Evolutionary conservation across 192 early-diverging fungal genomes (phyloP), one percentile per base, ranked within the genome.

Genomic region (Lunasporangiospora selenospora): DNA sequence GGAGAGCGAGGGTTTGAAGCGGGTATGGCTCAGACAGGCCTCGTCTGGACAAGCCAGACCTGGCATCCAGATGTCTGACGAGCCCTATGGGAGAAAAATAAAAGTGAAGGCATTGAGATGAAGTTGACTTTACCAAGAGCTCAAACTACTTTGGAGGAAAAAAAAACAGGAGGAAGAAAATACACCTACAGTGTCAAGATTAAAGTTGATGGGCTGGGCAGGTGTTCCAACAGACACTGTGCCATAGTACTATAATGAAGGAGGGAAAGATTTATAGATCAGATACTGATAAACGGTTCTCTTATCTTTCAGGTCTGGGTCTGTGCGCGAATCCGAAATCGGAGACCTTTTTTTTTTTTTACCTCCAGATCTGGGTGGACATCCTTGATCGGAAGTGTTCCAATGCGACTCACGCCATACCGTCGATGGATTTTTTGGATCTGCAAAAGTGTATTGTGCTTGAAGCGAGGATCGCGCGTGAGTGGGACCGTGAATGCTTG

Each of bases 41-140:
- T 45, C 0, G 26, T 47, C 42, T 24, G 46, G 43, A 45, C 85
- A 87, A 51, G 78, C 59, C 29, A 77, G 69, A 9, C 75, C 80
- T 4, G 83, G 78, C 36, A 87, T 64, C 85, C 85, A 87, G 26
- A 84, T 75, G 57, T 84, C 85, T 18, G 79, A 77, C 3, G 83
- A 85, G 23, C 83, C 85, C 27, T 62, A n/a, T 37, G 15, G 48
- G 30, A 43, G 5, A 16, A 34, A 34, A 62, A 39, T n/a, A 49
- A 23, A 24, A 21, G 18, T 16, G 13, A 21, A 51, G 12, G 18
- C 15, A 49, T 27, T 49, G 36, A 39, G 33, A 18, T 24, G 30
- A 51, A 19, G 30, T 11, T 30, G 49, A 5, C 11, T 19, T n/a
- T n/a, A n/a, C n/a, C n/a, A n/a, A n/a, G 26, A 33, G 24, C 15